A percentile compares a stretch with the other conserved stretches of the same genome.
These are phyloP conservation scores for Antarctomyces pellizariae DNA, from an alignment of 495 filamentous ascomycete species.

Conservation along the genomic window DNA sequence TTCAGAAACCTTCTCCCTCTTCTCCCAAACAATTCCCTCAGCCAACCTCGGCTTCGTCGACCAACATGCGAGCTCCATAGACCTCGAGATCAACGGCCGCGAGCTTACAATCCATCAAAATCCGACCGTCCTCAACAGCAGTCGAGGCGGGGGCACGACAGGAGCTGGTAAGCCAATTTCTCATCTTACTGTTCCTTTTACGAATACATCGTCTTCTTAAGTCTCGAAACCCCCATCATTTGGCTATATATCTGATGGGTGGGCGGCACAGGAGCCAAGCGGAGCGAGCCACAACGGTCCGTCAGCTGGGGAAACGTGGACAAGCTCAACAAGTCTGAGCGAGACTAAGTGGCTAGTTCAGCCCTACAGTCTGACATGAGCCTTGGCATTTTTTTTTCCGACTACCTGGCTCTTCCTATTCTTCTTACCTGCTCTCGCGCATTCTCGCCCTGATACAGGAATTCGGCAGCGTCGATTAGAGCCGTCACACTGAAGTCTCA, in stretches of 20 bases:
- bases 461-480: too few relatives aligned
- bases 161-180: slow-evolving; percentile 42
- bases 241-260: not conserved
- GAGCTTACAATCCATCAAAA: slow-evolving; percentile 73
- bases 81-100: slow-evolving; percentile 40
- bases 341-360: too few relatives aligned
- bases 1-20: slow-evolving; percentile 67
- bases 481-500: too few relatives aligned
- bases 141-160: slow-evolving; percentile 64
- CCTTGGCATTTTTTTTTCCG: too few relatives aligned
- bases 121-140: slow-evolving; percentile 54
- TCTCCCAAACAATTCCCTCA: slow-evolving; percentile 49
- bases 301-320: too few relatives aligned
- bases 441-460: too few relatives aligned
- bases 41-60: slow-evolving; percentile 73
- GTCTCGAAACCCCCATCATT: not conserved
- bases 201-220: slow-evolving; percentile 4
- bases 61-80: slow-evolving; percentile 34
- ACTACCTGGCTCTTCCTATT: too few relatives aligned
- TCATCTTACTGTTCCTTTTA: not conserved
- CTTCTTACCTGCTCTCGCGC: too few relatives aligned
- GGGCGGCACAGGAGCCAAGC: not conserved
- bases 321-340: too few relatives aligned
- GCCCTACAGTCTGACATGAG: too few relatives aligned
- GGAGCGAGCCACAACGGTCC: not conserved